Percentiles rank a stretch among this genome's conserved stretches.
These are phyloP conservation scores for Saccharomyces eubayanus DNA, from an alignment of 805 yeast genomes.

Conservation along the genomic window DNA sequence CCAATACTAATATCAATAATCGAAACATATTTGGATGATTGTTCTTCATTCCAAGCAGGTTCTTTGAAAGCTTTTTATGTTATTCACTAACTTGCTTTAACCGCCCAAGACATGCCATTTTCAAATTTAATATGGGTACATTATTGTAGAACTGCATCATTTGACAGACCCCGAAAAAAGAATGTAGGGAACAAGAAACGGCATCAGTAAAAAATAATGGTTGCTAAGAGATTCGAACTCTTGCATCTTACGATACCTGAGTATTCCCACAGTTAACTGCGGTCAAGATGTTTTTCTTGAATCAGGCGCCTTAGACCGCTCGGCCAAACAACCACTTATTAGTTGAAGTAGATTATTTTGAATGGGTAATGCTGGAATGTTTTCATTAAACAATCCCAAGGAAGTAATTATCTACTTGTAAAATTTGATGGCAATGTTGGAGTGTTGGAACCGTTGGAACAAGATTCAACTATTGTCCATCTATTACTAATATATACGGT, in stretches of 20 bases:
- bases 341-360: not conserved
- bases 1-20: not conserved
- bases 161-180: slow-evolving; percentile 1
- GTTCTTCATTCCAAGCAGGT: not conserved
- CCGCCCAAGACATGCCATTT: not conserved
- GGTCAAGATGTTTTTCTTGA: slow-evolving; percentile 15
- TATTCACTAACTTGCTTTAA: not conserved
- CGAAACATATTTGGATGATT: not conserved
- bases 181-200: no score
- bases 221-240: slow-evolving; percentile 26
- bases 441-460: no score
- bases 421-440: no score
- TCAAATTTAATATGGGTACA: not conserved
- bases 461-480: no score
- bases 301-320: slow-evolving; percentile 28
- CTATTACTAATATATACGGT: no score
- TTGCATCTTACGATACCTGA: slow-evolving; percentile 26
- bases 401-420: no score
- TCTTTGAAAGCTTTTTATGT: not conserved
- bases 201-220: slow-evolving; percentile 19
- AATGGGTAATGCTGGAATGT: no score
- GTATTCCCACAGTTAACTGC: slow-evolving; percentile 13
- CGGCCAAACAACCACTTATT: slow-evolving; percentile 22
- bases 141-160: not conserved
- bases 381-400: no score